Evolutionary conservation across 352 stramenopile genomes (phyloP).

Genomic region (Globisporangium alternatum): DNA sequence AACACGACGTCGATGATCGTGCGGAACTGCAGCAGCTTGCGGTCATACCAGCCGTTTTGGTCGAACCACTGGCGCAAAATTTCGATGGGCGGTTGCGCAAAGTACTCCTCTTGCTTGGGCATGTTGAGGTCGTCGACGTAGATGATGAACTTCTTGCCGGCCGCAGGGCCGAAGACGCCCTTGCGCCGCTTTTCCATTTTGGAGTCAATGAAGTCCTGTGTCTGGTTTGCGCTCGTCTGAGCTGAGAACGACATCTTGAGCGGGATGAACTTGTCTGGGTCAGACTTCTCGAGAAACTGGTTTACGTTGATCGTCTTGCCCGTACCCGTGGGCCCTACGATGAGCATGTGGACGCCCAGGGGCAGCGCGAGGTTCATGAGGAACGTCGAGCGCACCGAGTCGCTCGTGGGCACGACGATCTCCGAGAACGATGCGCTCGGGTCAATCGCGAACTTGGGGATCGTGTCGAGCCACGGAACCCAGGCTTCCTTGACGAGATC

Average conservation of each 20-base stretch:
- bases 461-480: constrained; percentile 91
- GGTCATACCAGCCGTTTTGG: constrained; percentile 94
- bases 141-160: constrained; percentile 91
- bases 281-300: constrained; percentile 85
- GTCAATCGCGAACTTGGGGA: constrained; percentile 74
- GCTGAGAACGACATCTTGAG: constrained; percentile 92
- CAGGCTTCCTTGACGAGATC: constrained; percentile 75
- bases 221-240: constrained; percentile 92
- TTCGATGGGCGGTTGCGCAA: constrained; percentile 94
- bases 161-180: constrained; percentile 89
- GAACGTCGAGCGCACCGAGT: constrained; percentile 92
- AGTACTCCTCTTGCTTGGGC: constrained; percentile 93
- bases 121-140: constrained; percentile 96
- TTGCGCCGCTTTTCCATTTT: constrained; percentile 94
- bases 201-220: constrained; percentile 91
- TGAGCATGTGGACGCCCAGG: constrained; percentile 87
- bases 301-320: constrained; percentile 95
- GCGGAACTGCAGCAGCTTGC: constrained; percentile 89
- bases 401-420: constrained; percentile 92
- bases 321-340: constrained; percentile 93
- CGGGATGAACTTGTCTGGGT: constrained; percentile 90
- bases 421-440: constrained; percentile 85
- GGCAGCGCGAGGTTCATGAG: constrained; percentile 87
- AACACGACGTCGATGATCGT: constrained; percentile 90
- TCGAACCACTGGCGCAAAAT: constrained; percentile 94